Conservation (phyloP, 202 grass and related monocot species). For the Cymbopogon flexuosus region DNA sequence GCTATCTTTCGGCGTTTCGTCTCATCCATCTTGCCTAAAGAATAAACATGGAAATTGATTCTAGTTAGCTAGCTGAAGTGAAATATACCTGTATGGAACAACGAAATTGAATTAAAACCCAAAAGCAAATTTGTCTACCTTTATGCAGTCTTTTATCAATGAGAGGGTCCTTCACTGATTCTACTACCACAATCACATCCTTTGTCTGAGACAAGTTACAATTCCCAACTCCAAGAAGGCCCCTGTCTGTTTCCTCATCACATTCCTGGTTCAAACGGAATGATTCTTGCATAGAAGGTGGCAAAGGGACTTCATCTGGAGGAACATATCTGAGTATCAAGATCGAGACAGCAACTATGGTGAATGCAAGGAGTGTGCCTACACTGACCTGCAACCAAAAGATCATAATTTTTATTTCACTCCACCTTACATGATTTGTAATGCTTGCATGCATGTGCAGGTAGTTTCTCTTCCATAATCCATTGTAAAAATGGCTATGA, state of each 20-base stretch:
- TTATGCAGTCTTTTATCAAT: constrained; percentile 33
- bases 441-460: constrained; percentile 3
- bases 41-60: not conserved
- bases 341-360: constrained; percentile 80
- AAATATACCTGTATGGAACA: not conserved
- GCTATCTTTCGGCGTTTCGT: constrained; percentile 59
- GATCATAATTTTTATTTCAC: not conserved
- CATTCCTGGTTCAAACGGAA: constrained; percentile 49
- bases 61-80: not conserved
- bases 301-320: constrained; percentile 67
- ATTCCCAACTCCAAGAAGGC: constrained; percentile 25
- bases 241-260: constrained; percentile 36
- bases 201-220: constrained; percentile 46
- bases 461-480: constrained; percentile 8
- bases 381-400: constrained; percentile 78
- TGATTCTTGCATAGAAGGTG: constrained; percentile 61
- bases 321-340: constrained; percentile 98
- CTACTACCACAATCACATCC: constrained; percentile 43
- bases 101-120: not conserved
- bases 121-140: constrained; percentile 28
- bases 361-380: constrained; percentile 94
- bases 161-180: constrained; percentile 49
- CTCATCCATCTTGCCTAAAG: constrained; percentile 58
- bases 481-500: not conserved
- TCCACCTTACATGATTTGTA: constrained; percentile 5